Conservation (phyloP, 2,329 filamentous ascomycete genomes). For the Penicillium sp. region DNA sequence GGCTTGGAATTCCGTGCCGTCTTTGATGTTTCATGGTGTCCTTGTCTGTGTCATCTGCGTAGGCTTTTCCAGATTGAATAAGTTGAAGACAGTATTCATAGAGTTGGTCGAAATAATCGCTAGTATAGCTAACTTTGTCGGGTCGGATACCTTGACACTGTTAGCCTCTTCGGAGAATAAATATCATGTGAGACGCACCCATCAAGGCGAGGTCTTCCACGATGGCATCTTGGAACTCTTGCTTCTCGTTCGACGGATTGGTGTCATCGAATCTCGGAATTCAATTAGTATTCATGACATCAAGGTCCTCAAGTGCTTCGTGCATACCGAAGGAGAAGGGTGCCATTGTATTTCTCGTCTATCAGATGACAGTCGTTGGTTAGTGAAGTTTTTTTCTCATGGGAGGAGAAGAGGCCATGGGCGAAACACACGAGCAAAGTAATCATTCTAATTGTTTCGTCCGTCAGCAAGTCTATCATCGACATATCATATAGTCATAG, state of each 20-base stretch:
- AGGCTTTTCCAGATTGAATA: slow-evolving; percentile 84
- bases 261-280: slow-evolving; percentile 73
- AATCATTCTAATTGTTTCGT: slow-evolving; percentile 66
- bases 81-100: slow-evolving; percentile 83
- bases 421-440: slow-evolving; percentile 67
- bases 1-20: slow-evolving; percentile 79
- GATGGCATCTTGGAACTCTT: slow-evolving; percentile 93
- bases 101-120: slow-evolving; percentile 91
- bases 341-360: slow-evolving; percentile 85
- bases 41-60: slow-evolving; percentile 90
- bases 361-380: too few relatives aligned
- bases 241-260: slow-evolving; percentile 95
- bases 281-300: too few relatives aligned
- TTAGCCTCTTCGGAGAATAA: too few relatives aligned
- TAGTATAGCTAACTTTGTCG: slow-evolving; percentile 84
- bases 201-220: slow-evolving; percentile 87
- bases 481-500: too few relatives aligned
- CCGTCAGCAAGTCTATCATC: too few relatives aligned
- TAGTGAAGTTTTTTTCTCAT: too few relatives aligned
- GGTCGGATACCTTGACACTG: slow-evolving; percentile 63
- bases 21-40: slow-evolving; percentile 85
- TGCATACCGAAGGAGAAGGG: slow-evolving; percentile 73
- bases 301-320: too few relatives aligned
- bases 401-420: too few relatives aligned
- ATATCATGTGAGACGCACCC: slow-evolving; percentile 48